Evolutionary conservation across 345 rosid genomes (phyloP).

Genomic region (Citrus inodora): DNA sequence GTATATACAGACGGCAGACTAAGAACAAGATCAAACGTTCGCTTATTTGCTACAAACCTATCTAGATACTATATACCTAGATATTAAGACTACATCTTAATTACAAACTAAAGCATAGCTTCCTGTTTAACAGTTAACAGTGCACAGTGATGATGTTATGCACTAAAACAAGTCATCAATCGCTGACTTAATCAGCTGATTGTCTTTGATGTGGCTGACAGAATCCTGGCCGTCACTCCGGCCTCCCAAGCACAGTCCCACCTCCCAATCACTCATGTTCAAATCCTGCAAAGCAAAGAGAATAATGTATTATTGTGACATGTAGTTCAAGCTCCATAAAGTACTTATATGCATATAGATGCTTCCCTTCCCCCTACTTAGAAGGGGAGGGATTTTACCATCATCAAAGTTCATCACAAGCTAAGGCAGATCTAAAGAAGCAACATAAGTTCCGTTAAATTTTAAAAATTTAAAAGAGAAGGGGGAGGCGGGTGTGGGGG

Average conservation of each 20-base stretch:
- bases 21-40: not conserved
- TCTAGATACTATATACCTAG: not conserved
- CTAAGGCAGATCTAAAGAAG: not conserved
- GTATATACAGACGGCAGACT: not conserved
- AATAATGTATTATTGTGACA: not conserved
- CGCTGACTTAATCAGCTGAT: not conserved
- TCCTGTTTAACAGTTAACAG: not conserved
- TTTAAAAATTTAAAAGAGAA: not conserved
- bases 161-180: not conserved
- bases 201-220: constrained; percentile 25
- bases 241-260: constrained; percentile 59
- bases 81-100: constrained; percentile 2
- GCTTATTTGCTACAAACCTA: not conserved
- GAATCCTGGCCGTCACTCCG: constrained; percentile 22
- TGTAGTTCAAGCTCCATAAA: not conserved
- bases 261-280: constrained; percentile 39
- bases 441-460: not conserved
- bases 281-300: constrained; percentile 43
- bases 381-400: not conserved
- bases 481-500: too few species aligned
- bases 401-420: not conserved
- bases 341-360: not conserved
- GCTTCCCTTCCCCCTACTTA: not conserved
- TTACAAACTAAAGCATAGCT: constrained; percentile 7
- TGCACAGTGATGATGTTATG: not conserved